Evolutionary conservation across 2,329 filamentous ascomycete genomes (phyloP).

Genomic region (Aspergillus oerlinghausenensis): DNA sequence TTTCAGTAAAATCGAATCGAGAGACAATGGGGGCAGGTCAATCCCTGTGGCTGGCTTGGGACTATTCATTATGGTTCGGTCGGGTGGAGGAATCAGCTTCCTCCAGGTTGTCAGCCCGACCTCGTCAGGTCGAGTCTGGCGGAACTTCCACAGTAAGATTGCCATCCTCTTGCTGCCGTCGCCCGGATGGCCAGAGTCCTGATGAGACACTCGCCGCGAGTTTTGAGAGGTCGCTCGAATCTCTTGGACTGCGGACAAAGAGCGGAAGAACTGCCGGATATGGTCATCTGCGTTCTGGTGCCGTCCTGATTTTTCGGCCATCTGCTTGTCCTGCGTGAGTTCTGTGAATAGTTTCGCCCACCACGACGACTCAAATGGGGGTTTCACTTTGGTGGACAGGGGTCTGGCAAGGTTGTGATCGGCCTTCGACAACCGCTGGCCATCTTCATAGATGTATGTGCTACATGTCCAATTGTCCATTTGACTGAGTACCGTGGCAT

Average conservation of each 20-base stretch:
- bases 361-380: conserved; percentile 43
- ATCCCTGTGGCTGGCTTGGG: conserved; percentile 28
- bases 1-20: conserved; percentile 32
- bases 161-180: conserved; percentile 38
- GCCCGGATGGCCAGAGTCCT: conserved; percentile 19
- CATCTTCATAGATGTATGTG: conserved; percentile 40
- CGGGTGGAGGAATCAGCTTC: conserved; percentile 35
- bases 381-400: conserved; percentile 38
- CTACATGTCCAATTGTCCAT: conserved; percentile 42
- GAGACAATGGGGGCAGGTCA: conserved; percentile 33
- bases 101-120: conserved; percentile 44
- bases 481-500: conserved; percentile 29
- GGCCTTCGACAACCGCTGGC: conserved; percentile 26
- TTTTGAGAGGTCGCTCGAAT: conserved; percentile 32
- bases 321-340: conserved; percentile 37
- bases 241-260: conserved; percentile 44
- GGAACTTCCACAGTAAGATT: conserved; percentile 45
- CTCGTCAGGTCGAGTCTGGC: conserved; percentile 36
- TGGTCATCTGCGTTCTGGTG: conserved; percentile 32
- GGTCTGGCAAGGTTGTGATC: conserved; percentile 32
- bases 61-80: conserved; percentile 34
- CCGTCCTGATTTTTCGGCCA: conserved; percentile 34
- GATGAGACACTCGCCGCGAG: conserved; percentile 24
- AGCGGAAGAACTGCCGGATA: conserved; percentile 34
- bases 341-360: conserved; percentile 43